These are phyloP conservation scores for Mytilinidion resinicola DNA, from an alignment of 495 filamentous ascomycete species.

Conservation along the genomic window DNA sequence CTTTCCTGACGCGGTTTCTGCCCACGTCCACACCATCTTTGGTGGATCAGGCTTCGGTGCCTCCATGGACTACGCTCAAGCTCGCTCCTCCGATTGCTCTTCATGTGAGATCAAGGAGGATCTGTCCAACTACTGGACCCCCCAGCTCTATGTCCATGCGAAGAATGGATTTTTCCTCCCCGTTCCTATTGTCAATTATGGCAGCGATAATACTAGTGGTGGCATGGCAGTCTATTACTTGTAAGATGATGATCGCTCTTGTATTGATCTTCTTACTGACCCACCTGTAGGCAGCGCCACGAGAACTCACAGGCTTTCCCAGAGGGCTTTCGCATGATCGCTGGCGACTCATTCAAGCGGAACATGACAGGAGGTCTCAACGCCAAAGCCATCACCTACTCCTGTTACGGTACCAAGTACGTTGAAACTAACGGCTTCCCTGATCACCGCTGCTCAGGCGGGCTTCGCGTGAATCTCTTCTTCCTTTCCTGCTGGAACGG, in stretches of 20 bases:
- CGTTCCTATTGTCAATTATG: constrained; percentile 60
- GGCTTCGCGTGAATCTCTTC: constrained; percentile 56
- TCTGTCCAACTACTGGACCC: constrained; percentile 74
- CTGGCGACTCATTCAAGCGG: constrained; percentile 54
- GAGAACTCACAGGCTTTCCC: constrained; percentile 63
- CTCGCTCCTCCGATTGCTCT: constrained; percentile 58
- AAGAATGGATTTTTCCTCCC: constrained; percentile 58
- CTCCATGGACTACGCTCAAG: constrained; percentile 51
- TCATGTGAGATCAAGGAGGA: constrained; percentile 60
- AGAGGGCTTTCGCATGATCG: constrained; percentile 65
- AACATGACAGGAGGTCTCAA: constrained; percentile 41
- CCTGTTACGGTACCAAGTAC: constrained; percentile 47
- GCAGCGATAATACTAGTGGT: constrained; percentile 38
- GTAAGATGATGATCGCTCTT: too few species aligned
- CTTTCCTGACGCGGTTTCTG: constrained; percentile 47
- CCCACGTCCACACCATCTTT: constrained; percentile 70
- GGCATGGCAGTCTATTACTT: constrained; percentile 62
- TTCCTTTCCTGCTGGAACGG: constrained; percentile 49
- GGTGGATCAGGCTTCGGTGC: constrained; percentile 68
- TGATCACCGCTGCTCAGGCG: constrained; percentile 52
- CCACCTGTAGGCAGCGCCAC: constrained; percentile 47
- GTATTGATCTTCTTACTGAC: too few species aligned
- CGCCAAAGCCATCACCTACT: constrained; percentile 47
- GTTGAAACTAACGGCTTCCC: constrained; percentile 50
- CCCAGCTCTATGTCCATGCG: constrained; percentile 59